A percentile compares a stretch with the other conserved stretches of the same genome.
These are phyloP conservation scores for Epichloe typhina DNA, from an alignment of 2,329 filamentous ascomycete genomes.

Conservation along the genomic window DNA sequence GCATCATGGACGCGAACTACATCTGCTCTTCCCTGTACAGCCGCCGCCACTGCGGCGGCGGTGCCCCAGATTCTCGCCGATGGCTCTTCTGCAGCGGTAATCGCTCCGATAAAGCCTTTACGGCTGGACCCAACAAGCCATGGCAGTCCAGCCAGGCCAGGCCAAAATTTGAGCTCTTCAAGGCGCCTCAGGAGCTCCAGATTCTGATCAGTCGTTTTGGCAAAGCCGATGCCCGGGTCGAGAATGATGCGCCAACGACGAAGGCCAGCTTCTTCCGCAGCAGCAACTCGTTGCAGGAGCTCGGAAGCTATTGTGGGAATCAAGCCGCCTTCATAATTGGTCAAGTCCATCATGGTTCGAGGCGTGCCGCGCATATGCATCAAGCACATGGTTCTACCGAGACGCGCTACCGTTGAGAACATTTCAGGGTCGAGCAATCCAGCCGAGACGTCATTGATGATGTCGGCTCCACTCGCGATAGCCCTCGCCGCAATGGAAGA, in stretches of 20 bases:
- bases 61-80: conserved; percentile 68
- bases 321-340: conserved; percentile 56
- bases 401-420: conserved; percentile 63
- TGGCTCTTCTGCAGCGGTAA: conserved; percentile 63
- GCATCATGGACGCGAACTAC: conserved; percentile 90
- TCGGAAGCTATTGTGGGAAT: conserved; percentile 53
- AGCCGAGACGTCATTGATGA: conserved; percentile 89
- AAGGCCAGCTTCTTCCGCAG: conserved; percentile 69
- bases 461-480: conserved; percentile 67
- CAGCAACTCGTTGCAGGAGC: conserved; percentile 54
- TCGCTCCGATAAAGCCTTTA: conserved; percentile 74
- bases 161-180: conserved; percentile 48
- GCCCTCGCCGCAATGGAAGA: conserved; percentile 68
- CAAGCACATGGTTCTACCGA: conserved; percentile 66
- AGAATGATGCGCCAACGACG: conserved; percentile 88
- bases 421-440: conserved; percentile 68
- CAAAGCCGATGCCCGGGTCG: conserved; percentile 89
- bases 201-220: conserved; percentile 73
- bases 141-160: conserved; percentile 55
- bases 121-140: conserved; percentile 85
- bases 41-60: conserved; percentile 74
- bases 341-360: conserved; percentile 60
- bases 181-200: conserved; percentile 62
- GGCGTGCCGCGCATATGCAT: conserved; percentile 94
- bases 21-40: conserved; percentile 73